Conservation (phyloP, 2,329 filamentous ascomycete species). For the Neocatenulostroma microsporum region DNA sequence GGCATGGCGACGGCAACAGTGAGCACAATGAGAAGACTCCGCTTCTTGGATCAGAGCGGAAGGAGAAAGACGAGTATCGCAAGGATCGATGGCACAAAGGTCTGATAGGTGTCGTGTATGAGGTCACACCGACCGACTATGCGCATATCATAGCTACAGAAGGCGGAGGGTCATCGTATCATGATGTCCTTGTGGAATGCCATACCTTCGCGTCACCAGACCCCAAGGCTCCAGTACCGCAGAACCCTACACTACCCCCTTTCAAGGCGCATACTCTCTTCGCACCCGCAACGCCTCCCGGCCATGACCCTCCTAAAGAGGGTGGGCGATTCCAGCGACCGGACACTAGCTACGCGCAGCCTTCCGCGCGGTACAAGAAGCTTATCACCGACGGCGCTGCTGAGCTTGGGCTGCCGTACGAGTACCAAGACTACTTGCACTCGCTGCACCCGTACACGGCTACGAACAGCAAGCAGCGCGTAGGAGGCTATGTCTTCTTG, state of each 20-base stretch:
- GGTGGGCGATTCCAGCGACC: constrained; percentile 49
- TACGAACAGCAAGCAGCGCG: constrained; percentile 57
- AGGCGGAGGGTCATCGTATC: constrained; percentile 76
- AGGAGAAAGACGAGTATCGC: constrained; percentile 33
- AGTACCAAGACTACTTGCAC: constrained; percentile 68
- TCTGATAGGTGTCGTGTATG: constrained; percentile 88
- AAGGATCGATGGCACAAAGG: constrained; percentile 60
- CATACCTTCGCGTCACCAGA: constrained; percentile 54
- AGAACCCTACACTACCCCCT: constrained; percentile 52
- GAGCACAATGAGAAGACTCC: constrained; percentile 29
- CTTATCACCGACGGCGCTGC: constrained; percentile 69
- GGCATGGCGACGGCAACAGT: not conserved
- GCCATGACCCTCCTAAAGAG: constrained; percentile 26
- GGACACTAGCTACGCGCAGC: constrained; percentile 66
- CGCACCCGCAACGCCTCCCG: constrained; percentile 45
- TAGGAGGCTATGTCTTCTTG: constrained; percentile 59
- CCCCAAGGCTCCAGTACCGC: constrained; percentile 52
- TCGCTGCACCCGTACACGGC: constrained; percentile 61
- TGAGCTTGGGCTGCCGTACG: constrained; percentile 70
- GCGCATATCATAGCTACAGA: constrained; percentile 82
- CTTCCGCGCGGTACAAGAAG: constrained; percentile 74
- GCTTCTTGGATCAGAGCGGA: constrained; percentile 17
- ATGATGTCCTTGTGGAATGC: constrained; percentile 74
- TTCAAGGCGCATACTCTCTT: constrained; percentile 84
- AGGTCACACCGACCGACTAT: constrained; percentile 78